Evolutionary conservation across 768 basidiomycete genomes (phyloP).

Genomic region (Lactifluus hygrophoroides): DNA sequence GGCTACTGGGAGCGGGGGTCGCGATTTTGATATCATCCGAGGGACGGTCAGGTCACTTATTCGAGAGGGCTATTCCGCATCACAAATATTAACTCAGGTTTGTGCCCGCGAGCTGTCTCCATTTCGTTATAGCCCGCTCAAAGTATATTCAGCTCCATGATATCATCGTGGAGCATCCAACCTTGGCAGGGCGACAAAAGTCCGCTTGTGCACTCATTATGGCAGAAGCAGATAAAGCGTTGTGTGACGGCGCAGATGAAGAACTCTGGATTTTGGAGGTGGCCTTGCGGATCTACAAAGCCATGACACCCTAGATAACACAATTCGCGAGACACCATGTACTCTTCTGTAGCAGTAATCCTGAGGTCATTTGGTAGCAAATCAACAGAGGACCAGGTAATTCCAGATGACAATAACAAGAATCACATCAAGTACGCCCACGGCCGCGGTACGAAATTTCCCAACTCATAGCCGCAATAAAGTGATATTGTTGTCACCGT

Average conservation of each 20-base stretch:
- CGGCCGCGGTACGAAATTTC: not conserved
- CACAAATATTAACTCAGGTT: constrained; percentile 85
- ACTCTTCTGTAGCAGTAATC: not conserved
- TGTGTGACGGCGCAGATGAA: constrained; percentile 95
- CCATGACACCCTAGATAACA: constrained; percentile 28
- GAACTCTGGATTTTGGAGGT: constrained; percentile 92
- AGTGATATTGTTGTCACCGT: not conserved
- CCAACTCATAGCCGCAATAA: not conserved
- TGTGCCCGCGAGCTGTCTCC: constrained; percentile 21
- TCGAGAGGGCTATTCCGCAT: constrained; percentile 87
- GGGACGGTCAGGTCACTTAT: constrained; percentile 67
- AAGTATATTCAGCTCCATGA: constrained; percentile 69
- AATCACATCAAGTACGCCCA: not conserved
- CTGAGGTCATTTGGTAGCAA: not conserved
- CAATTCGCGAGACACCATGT: not conserved
- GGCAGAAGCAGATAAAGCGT: constrained; percentile 91
- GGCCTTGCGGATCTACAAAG: constrained; percentile 69
- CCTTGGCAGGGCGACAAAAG: constrained; percentile 73
- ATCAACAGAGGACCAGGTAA: not conserved
- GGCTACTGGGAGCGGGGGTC: constrained; percentile 24
- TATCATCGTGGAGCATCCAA: constrained; percentile 73
- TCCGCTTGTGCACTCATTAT: constrained; percentile 72
- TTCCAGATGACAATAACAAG: not conserved
- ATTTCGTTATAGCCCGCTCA: constrained; percentile 23
- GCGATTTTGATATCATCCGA: constrained; percentile 54